phyloP scores from a whole-genome alignment of 1,139 yeast genomes.

The Pichia sp. region DNA sequence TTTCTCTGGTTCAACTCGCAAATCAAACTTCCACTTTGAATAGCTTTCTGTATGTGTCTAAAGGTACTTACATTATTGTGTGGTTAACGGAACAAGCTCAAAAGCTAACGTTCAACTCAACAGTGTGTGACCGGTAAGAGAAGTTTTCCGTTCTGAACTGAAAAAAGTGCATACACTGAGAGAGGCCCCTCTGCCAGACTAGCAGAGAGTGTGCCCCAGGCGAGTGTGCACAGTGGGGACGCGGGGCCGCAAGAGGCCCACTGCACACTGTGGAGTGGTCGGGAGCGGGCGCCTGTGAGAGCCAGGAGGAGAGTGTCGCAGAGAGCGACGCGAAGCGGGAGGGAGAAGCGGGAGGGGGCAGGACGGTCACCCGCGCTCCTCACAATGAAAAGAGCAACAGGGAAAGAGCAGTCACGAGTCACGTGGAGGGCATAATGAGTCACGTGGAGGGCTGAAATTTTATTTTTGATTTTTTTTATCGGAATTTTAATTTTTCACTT shows the following conservation, averaged over 20 bases:
- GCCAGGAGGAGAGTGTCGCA: background rate
- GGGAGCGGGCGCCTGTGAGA: too few species aligned
- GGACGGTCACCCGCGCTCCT: constrained; percentile 7
- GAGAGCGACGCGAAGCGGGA: background rate
- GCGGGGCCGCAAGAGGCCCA: background rate
- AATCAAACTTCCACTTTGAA: background rate
- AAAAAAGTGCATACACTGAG: constrained; percentile 3
- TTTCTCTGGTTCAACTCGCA: background rate
- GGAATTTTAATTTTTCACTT: too few species aligned
- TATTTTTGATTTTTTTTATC: background rate
- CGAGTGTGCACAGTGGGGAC: background rate
- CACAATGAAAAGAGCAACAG: background rate
- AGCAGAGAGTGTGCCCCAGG: background rate
- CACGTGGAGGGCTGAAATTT: background rate
- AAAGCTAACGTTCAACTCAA: background rate
- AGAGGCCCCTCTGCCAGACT: background rate
- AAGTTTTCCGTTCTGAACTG: constrained; percentile 1
- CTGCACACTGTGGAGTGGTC: background rate
- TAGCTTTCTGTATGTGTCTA: background rate
- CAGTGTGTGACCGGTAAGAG: background rate
- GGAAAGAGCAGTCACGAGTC: constrained; percentile 7
- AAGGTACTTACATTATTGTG: constrained; percentile 19
- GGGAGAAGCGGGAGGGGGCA: background rate
- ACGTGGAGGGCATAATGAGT: background rate
- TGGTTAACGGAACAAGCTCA: constrained; percentile 10